Percentiles rank a stretch among this genome's conserved stretches.
These are phyloP conservation scores for Dryas octopetala DNA, from an alignment of 306 rosid genomes.

Conservation along the genomic window DNA sequence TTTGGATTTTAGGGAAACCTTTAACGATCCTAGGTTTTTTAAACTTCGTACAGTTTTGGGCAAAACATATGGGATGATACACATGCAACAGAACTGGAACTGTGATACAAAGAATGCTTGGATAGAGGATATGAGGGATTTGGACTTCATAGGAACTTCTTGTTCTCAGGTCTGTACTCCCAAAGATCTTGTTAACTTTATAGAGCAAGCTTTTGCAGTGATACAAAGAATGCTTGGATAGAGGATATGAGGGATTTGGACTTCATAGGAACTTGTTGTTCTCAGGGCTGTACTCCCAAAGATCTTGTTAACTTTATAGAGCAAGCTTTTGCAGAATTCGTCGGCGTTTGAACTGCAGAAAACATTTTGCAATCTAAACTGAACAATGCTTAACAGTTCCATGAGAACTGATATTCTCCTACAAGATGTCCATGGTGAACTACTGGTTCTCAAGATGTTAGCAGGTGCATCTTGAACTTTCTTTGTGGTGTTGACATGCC, in stretches of 20 bases:
- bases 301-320: conserved; percentile 60
- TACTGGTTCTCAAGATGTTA: conserved; percentile 10
- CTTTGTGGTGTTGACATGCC: background rate
- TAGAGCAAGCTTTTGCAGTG: conserved; percentile 6
- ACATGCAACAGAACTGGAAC: conserved; percentile 30
- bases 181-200: conserved; percentile 58
- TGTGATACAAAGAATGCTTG: conserved; percentile 30
- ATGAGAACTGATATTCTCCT: conserved; percentile 11
- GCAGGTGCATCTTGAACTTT: background rate
- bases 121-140: conserved; percentile 36
- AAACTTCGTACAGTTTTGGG: conserved; percentile 46
- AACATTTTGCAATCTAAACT: conserved; percentile 6
- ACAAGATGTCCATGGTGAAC: conserved; percentile 16
- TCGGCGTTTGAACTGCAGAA: conserved; percentile 14
- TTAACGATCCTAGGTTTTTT: conserved; percentile 51
- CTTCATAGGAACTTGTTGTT: conserved; percentile 38
- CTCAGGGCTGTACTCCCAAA: conserved; percentile 44
- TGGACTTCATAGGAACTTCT: conserved; percentile 34
- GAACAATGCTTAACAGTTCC: conserved; percentile 7
- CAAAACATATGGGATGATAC: conserved; percentile 45
- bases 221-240: conserved; percentile 28
- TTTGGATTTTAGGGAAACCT: conserved; percentile 48
- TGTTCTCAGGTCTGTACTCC: conserved; percentile 46
- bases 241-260: conserved; percentile 37
- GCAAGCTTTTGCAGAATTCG: conserved; percentile 26